A percentile compares a stretch with the other conserved stretches of the same genome.
Conservation (phyloP, 2,329 filamentous ascomycete species). For the Rachicladosporium sp. region DNA sequence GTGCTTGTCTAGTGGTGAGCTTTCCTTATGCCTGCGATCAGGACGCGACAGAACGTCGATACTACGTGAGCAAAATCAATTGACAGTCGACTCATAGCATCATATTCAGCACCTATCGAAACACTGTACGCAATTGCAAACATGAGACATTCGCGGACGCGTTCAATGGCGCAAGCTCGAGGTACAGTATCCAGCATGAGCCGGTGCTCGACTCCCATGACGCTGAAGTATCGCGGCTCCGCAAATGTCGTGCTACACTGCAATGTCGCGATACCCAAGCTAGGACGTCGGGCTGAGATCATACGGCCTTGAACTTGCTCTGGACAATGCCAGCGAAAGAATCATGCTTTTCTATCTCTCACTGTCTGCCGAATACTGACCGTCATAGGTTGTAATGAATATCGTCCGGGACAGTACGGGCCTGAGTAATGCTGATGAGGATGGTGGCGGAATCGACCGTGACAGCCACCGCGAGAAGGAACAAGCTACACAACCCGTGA, state of each 20-base stretch:
- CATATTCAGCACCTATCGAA: not conserved
- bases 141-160: slow-evolving; percentile 5
- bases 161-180: slow-evolving; percentile 7
- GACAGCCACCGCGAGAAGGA: not conserved
- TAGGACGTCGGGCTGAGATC: slow-evolving; percentile 30
- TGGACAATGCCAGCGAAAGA: slow-evolving; percentile 43
- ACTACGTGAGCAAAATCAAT: not conserved
- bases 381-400: slow-evolving; percentile 21
- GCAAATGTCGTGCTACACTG: not conserved
- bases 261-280: too few species aligned
- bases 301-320: slow-evolving; percentile 44
- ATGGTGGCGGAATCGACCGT: not conserved
- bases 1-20: not conserved
- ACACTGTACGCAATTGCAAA: slow-evolving; percentile 5
- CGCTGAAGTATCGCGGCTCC: not conserved
- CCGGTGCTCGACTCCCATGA: slow-evolving; percentile 18
- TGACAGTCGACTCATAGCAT: not conserved
- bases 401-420: too few species aligned
- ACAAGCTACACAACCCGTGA: not conserved
- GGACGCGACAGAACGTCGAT: not conserved
- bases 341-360: slow-evolving; percentile 32
- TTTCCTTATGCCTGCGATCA: too few species aligned
- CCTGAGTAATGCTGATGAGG: not conserved
- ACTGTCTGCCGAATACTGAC: slow-evolving; percentile 19
- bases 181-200: slow-evolving; percentile 19